Evolutionary conservation across 2,329 filamentous ascomycete species (phyloP).

Genomic region (Kalaharituber pfeilii): DNA sequence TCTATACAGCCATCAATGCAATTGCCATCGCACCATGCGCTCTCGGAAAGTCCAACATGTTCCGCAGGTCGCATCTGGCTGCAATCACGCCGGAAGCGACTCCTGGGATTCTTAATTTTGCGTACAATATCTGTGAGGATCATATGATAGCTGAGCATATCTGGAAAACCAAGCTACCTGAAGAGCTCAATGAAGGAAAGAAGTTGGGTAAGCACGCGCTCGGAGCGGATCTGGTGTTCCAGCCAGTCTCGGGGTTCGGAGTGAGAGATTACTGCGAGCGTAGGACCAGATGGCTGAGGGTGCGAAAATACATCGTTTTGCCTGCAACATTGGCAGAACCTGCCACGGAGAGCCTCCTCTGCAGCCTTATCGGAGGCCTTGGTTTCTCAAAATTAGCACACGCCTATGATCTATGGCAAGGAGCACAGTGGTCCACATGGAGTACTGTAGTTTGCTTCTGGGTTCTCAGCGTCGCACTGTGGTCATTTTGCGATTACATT

Average conservation of each 20-base stretch:
- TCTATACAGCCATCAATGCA: slow-evolving; percentile 93
- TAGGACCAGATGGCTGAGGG: slow-evolving; percentile 75
- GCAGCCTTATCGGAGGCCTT: slow-evolving; percentile 63
- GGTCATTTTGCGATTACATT: slow-evolving; percentile 51
- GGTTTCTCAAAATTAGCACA: slow-evolving; percentile 56
- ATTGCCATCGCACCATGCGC: slow-evolving; percentile 82
- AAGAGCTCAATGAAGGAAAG: slow-evolving; percentile 26
- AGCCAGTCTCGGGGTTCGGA: slow-evolving; percentile 72
- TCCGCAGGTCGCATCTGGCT: slow-evolving; percentile 77
- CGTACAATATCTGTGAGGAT: slow-evolving; percentile 91
- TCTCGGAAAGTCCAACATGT: slow-evolving; percentile 97
- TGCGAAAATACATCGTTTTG: slow-evolving; percentile 84
- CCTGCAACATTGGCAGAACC: slow-evolving; percentile 82
- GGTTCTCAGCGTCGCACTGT: slow-evolving; percentile 44
- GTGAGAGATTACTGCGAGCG: slow-evolving; percentile 60
- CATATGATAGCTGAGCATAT: slow-evolving; percentile 85
- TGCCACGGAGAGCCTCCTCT: slow-evolving; percentile 74
- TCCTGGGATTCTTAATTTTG: slow-evolving; percentile 80
- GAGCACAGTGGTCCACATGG: slow-evolving; percentile 50
- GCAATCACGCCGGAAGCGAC: slow-evolving; percentile 40
- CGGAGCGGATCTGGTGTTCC: slow-evolving; percentile 72
- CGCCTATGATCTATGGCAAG: slow-evolving; percentile 31
- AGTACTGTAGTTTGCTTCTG: slow-evolving; percentile 46
- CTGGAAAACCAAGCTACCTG: slow-evolving; percentile 49
- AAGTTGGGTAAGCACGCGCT: slow-evolving; percentile 61